Evolutionary conservation across 345 rosid genomes (phyloP).

Genomic region (Punica granatum): DNA sequence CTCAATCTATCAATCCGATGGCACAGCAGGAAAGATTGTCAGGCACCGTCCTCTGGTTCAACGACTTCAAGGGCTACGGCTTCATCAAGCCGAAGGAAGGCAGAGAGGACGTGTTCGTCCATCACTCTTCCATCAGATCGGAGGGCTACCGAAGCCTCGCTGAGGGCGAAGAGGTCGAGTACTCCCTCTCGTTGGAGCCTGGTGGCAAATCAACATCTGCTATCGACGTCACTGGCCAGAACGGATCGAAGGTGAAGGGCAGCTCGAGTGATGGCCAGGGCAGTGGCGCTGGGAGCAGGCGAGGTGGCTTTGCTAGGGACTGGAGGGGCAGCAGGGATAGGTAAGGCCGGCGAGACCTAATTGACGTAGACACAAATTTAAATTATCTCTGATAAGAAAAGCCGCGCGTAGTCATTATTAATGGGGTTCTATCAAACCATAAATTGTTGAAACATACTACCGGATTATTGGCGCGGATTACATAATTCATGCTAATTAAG

Average conservation of each 20-base stretch:
- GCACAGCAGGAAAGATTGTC: conserved; percentile 39
- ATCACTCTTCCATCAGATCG: conserved; percentile 57
- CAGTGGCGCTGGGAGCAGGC: conserved; percentile 13
- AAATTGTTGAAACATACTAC: too few species aligned
- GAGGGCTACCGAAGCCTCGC: conserved; percentile 52
- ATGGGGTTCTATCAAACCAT: too few species aligned
- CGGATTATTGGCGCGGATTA: too few species aligned
- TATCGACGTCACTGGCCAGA: conserved; percentile 41
- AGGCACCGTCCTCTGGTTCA: conserved; percentile 62
- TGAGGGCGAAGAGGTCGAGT: conserved; percentile 50
- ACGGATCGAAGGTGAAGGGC: conserved; percentile 26
- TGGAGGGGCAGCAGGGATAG: conserved; percentile 22
- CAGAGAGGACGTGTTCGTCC: conserved; percentile 66
- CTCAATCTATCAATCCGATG: conserved; percentile 8
- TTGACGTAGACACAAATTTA: too few species aligned
- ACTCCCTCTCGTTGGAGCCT: conserved; percentile 20
- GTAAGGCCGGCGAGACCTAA: conserved; percentile 7
- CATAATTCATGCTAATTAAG: too few species aligned
- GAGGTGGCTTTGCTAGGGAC: conserved; percentile 24
- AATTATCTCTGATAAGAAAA: too few species aligned
- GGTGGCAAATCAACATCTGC: conserved; percentile 41
- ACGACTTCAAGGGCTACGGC: conserved; percentile 58
- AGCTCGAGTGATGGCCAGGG: conserved; percentile 31
- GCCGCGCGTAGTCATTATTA: too few species aligned
- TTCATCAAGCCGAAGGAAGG: conserved; percentile 69